phyloP scores from a whole-genome alignment of 305 asterid genomes.

The Coffea humblotiana region DNA sequence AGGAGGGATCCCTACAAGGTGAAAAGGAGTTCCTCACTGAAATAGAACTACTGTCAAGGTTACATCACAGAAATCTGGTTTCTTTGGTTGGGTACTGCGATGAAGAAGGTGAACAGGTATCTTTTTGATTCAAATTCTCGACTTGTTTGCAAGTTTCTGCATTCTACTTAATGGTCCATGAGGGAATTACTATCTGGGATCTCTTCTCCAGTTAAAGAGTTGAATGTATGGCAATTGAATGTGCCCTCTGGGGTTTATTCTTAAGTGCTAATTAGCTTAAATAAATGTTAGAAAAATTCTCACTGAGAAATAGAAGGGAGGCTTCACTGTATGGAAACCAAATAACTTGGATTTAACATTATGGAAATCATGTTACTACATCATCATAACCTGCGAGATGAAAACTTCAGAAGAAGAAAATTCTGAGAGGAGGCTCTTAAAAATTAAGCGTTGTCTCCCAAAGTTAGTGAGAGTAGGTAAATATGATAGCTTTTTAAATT shows the following conservation, averaged over 20 bases:
- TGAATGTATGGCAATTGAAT: background rate
- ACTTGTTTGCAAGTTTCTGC: background rate
- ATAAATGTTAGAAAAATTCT: background rate
- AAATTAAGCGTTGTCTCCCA: background rate
- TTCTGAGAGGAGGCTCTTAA: background rate
- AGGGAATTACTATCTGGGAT: background rate
- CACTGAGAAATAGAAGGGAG: background rate
- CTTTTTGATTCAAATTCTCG: background rate
- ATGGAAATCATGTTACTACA: background rate
- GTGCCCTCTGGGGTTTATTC: background rate
- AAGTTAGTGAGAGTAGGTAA: background rate
- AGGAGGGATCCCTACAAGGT: constrained; percentile 91
- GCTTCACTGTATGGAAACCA: background rate
- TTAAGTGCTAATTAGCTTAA: background rate
- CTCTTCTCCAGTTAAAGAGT: background rate
- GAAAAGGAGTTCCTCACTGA: constrained; percentile 96
- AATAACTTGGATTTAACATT: background rate
- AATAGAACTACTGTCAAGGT: constrained; percentile 79
- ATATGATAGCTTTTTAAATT: background rate
- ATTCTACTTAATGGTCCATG: too few relatives aligned
- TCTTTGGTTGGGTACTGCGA: constrained; percentile 89
- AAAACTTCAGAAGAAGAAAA: background rate
- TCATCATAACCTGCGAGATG: background rate
- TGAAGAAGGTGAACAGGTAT: constrained; percentile 95
- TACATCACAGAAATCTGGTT: constrained; percentile 92